Base-by-base conservation (phyloP, 306 rosid genomes). In the Cucumis melo region DNA sequence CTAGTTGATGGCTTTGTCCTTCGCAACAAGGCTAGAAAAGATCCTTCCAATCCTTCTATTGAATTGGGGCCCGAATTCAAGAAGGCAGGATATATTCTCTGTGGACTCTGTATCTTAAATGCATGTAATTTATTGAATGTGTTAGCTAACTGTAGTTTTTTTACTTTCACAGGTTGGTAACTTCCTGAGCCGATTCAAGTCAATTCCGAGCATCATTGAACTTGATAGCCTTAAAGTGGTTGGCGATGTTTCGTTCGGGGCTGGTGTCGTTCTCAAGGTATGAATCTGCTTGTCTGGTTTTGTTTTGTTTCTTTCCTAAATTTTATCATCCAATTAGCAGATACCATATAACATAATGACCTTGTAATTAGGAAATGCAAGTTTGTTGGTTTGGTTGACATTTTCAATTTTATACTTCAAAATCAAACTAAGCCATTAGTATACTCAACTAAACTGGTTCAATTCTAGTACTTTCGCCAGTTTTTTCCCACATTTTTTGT, bases 31-130 rank as follows among this genome's bases (percentile, higher is more conserved):
- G 91, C 85, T 44, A 94, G 99, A 88, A 29, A 77, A 73, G 87
- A 87, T 78, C 96, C 96, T 61, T 89, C 87, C 77, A 92, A 94
- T 87, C 99, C 99, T 78, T 68, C 87, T 58, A 88, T 94, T 89
- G 97, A 94, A 88, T 77, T 94, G 78, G 99, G 99, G n/a, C 97
- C 97, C 41, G 99, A 94, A 78, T 94, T 91, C 85, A 90, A 92
- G 84, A 94, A 94, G 99, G 99, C 89, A 72, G 78, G 46, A 19
- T 59, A 46, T 81, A 73, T 59, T 59, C 17, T 78, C 2, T 12
- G 27, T 72, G 9, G 38, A 61, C 16, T 44, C 41, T 10, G 16
- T 76, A 58, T 78, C 23, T 66, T 67, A 64, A 42, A 73, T 78
- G 79, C 53, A 8, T 73, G 66, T 7, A 12, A 63, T 74, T 53